These are phyloP conservation scores for Myxozyma lipomycoides DNA, from an alignment of 805 yeast species.

Conservation along the genomic window DNA sequence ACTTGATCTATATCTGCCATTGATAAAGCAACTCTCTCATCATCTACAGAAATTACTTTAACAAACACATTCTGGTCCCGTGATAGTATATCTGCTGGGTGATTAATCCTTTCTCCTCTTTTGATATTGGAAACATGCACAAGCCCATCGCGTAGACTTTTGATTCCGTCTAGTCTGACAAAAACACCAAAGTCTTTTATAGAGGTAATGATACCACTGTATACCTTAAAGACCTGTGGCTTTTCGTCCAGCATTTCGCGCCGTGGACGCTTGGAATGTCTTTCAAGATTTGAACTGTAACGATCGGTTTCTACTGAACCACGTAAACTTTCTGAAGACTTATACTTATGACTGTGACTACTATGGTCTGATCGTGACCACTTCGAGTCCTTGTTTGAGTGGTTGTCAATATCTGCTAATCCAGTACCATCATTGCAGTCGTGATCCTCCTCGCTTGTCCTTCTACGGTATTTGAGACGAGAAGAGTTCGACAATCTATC, in stretches of 20 bases:
- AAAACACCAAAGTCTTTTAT: slow-evolving; percentile 76
- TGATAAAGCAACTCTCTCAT: slow-evolving; percentile 51
- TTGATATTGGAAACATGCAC: slow-evolving; percentile 72
- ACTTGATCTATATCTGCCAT: slow-evolving; percentile 71
- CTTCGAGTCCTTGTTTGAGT: too few species aligned
- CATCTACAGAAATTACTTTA: slow-evolving; percentile 49
- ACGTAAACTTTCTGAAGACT: not conserved
- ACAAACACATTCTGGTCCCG: slow-evolving; percentile 62
- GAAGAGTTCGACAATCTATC: not conserved
- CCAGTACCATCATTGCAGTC: slow-evolving; percentile 2
- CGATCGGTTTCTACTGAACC: not conserved
- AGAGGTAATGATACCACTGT: slow-evolving; percentile 58
- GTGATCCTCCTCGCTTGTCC: not conserved
- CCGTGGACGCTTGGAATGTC: slow-evolving; percentile 26
- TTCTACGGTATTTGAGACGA: not conserved
- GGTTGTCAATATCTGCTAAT: not conserved
- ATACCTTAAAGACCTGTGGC: slow-evolving; percentile 47
- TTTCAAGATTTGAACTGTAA: not conserved
- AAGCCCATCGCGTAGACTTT: slow-evolving; percentile 50
- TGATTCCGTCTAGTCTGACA: slow-evolving; percentile 48
- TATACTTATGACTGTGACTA: slow-evolving; percentile 1
- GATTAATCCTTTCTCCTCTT: slow-evolving; percentile 46
- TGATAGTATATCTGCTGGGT: slow-evolving; percentile 57
- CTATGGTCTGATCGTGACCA: slow-evolving; percentile 1
- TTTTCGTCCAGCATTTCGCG: slow-evolving; percentile 32